A percentile compares a stretch with the other conserved stretches of the same genome.
Conservation (phyloP, 2,329 filamentous ascomycete genomes). For the Xylariaceae sp. region DNA sequence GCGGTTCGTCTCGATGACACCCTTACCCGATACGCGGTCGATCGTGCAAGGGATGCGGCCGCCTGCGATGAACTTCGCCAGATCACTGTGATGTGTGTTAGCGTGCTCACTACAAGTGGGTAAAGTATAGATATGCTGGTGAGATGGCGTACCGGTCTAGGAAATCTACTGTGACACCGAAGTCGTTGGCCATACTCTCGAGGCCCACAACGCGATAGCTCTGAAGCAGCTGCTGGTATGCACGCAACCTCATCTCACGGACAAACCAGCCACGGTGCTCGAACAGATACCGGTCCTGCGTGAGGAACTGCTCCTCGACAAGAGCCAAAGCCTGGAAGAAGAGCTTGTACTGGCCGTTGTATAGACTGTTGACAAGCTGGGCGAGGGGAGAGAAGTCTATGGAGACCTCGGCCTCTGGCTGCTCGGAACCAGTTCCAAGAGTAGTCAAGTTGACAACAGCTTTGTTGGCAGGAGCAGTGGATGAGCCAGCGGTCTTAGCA, state of each 20-base stretch:
- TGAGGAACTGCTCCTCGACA: slow-evolving; percentile 92
- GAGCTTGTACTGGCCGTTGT: slow-evolving; percentile 87
- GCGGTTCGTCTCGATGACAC: slow-evolving; percentile 95
- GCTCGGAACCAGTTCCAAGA: slow-evolving; percentile 65
- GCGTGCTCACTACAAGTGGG: background rate
- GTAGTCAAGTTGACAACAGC: slow-evolving; percentile 86
- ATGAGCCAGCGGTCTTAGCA: slow-evolving; percentile 51
- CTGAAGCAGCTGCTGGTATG: slow-evolving; percentile 95
- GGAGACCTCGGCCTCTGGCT: slow-evolving; percentile 74
- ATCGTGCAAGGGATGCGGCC: slow-evolving; percentile 96
- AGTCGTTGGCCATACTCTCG: slow-evolving; percentile 94
- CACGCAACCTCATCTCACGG: slow-evolving; percentile 93
- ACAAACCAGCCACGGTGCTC: slow-evolving; percentile 98
- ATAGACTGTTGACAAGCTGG: slow-evolving; percentile 84
- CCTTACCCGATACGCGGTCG: slow-evolving; percentile 92
- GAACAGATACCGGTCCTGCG: slow-evolving; percentile 88
- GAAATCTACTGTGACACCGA: slow-evolving; percentile 95
- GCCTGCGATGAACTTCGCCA: slow-evolving; percentile 94
- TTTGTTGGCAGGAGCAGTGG: slow-evolving; percentile 48
- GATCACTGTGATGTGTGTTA: slow-evolving; percentile 60
- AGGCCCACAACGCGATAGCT: slow-evolving; percentile 97
- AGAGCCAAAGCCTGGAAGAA: slow-evolving; percentile 89
- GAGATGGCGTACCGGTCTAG: slow-evolving; percentile 72
- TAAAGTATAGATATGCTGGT: background rate
- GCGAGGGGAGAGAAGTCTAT: slow-evolving; percentile 89